These are phyloP conservation scores for Dictyostelium purpureum DNA, from an alignment of 78 protist genomes.

Conservation along the genomic window DNA sequence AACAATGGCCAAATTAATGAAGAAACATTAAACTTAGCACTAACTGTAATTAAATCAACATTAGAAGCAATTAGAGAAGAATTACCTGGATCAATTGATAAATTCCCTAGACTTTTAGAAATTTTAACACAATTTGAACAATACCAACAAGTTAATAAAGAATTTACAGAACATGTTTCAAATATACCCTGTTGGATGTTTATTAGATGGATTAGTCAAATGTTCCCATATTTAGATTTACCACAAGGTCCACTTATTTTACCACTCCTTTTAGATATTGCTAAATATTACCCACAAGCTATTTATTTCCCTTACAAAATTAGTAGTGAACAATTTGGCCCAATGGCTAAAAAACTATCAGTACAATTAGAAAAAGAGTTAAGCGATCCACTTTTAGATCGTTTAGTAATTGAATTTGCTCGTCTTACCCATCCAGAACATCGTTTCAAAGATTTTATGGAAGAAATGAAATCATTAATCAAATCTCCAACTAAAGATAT, in stretches of 20 bases:
- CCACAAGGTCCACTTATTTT: conserved; percentile 63
- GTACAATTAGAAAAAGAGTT: conserved; percentile 22
- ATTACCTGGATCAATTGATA: conserved; percentile 70
- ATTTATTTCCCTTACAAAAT: conserved; percentile 76
- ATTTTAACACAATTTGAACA: conserved; percentile 35
- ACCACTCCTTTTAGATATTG: conserved; percentile 36
- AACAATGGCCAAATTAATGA: not conserved
- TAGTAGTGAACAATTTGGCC: conserved; percentile 55
- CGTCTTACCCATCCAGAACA: conserved; percentile 77
- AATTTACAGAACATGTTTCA: not conserved
- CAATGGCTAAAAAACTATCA: conserved; percentile 18
- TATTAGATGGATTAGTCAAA: conserved; percentile 83
- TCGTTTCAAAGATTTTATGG: conserved; percentile 78
- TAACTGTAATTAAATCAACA: conserved; percentile 3
- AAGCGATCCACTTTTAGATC: conserved; percentile 42
- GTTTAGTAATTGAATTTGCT: conserved; percentile 32
- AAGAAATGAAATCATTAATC: conserved; percentile 46
- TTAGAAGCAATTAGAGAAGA: conserved; percentile 69
- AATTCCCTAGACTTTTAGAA: conserved; percentile 84
- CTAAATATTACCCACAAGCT: conserved; percentile 87
- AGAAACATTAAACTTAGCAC: conserved; percentile 12
- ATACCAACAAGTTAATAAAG: not conserved
- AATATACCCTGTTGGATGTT: conserved; percentile 86
- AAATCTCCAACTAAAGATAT: not conserved
- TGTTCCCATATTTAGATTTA: conserved; percentile 69